Conservation (phyloP, 345 rosid species). For the Gossypioides kirkii region DNA sequence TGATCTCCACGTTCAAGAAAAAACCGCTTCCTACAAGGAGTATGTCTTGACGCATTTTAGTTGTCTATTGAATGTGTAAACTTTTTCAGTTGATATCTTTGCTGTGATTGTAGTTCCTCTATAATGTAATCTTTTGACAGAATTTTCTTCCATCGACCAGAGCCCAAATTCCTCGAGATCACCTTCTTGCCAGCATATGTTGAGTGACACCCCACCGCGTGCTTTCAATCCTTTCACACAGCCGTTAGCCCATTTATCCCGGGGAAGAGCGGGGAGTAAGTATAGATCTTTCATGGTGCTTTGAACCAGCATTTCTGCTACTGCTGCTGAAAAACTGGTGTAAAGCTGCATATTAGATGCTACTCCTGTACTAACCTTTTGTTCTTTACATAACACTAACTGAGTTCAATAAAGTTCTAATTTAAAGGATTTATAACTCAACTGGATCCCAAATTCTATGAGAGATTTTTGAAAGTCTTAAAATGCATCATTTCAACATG, state of each 20-base stretch:
- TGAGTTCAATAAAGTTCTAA: too few relatives aligned
- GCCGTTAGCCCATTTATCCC: slow-evolving; percentile 74
- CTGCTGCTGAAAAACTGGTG: slow-evolving; percentile 66
- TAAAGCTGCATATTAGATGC: background rate
- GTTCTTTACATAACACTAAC: background rate
- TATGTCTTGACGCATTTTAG: slow-evolving; percentile 46
- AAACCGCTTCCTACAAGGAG: background rate
- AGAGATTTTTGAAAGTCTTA: too few relatives aligned
- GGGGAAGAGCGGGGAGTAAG: slow-evolving; percentile 82
- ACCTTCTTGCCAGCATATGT: slow-evolving; percentile 67
- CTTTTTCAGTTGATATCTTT: slow-evolving; percentile 39
- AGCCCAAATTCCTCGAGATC: slow-evolving; percentile 65
- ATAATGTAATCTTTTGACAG: slow-evolving; percentile 44
- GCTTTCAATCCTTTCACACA: slow-evolving; percentile 74
- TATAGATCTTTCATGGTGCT: slow-evolving; percentile 66
- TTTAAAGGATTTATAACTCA: too few relatives aligned
- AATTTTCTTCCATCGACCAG: slow-evolving; percentile 37
- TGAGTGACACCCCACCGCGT: slow-evolving; percentile 67
- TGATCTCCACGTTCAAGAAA: slow-evolving; percentile 3
- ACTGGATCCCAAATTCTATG: too few relatives aligned
- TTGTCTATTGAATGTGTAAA: slow-evolving; percentile 49
- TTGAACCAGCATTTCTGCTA: slow-evolving; percentile 88
- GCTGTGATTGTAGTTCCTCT: slow-evolving; percentile 39
- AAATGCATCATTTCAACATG: too few relatives aligned
- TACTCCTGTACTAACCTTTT: background rate